Evolutionary conservation across 2,329 filamentous ascomycete species (phyloP).

Genomic region (Trichoderma harzianum): DNA sequence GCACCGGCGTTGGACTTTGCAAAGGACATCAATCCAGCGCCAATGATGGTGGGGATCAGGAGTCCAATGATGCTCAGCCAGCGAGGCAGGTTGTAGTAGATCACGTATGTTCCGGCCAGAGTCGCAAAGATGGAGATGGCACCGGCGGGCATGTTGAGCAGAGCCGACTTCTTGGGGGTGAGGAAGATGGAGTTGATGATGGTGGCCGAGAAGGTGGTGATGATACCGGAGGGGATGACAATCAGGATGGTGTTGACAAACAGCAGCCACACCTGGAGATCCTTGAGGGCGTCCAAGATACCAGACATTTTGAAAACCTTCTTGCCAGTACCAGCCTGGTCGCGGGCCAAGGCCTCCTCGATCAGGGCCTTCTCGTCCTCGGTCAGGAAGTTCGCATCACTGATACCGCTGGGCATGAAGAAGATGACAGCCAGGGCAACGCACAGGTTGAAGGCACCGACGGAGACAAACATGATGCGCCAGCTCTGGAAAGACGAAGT

Average conservation of each 20-base stretch:
- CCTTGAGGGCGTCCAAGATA: conserved; percentile 39
- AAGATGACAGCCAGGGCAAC: conserved; percentile 42
- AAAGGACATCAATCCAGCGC: conserved; percentile 30
- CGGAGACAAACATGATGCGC: conserved; percentile 52
- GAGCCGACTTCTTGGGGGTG: conserved; percentile 38
- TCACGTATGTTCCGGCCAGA: conserved; percentile 24
- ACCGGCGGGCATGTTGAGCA: conserved; percentile 40
- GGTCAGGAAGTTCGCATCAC: conserved; percentile 23
- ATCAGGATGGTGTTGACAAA: conserved; percentile 27
- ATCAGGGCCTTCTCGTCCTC: conserved; percentile 37
- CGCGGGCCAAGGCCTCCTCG: conserved; percentile 55
- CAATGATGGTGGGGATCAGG: conserved; percentile 25
- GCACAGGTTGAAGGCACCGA: conserved; percentile 45
- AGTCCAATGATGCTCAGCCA: conserved; percentile 27
- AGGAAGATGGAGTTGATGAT: conserved; percentile 36
- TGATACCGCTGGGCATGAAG: conserved; percentile 40
- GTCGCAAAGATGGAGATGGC: conserved; percentile 29
- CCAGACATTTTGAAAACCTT: conserved; percentile 39
- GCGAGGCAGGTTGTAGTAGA: conserved; percentile 28
- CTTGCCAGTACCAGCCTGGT: conserved; percentile 42
- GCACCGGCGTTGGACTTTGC: conserved; percentile 30
- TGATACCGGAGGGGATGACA: conserved; percentile 33
- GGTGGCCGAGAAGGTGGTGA: conserved; percentile 31
- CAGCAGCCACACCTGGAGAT: conserved; percentile 42
- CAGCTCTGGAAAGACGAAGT: conserved; percentile 37